A percentile compares a stretch with the other conserved stretches of the same genome.
These are phyloP conservation scores for Tolypocladium paradoxum DNA, from an alignment of 2,329 filamentous ascomycete genomes.

Conservation along the genomic window DNA sequence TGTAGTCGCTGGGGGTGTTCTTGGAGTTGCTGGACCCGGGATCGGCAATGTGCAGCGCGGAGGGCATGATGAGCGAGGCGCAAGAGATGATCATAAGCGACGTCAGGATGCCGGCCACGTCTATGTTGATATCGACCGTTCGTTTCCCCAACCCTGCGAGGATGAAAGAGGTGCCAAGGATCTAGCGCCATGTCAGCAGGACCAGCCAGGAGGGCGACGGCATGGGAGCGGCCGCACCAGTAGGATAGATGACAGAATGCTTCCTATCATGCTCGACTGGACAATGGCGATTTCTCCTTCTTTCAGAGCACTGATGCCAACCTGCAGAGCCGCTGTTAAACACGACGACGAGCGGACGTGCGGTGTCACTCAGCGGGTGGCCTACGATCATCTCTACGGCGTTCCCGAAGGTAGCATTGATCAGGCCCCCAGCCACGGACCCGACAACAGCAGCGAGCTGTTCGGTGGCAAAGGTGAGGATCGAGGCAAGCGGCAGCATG, in stretches of 20 bases:
- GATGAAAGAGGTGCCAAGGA: background rate
- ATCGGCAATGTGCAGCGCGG: too few species aligned
- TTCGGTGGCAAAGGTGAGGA: background rate
- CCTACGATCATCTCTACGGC: background rate
- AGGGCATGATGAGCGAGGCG: too few species aligned
- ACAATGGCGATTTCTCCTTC: constrained; percentile 5
- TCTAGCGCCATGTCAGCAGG: too few species aligned
- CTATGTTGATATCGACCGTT: background rate
- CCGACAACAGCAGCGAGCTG: background rate
- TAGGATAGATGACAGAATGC: constrained; percentile 6
- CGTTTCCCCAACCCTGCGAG: background rate
- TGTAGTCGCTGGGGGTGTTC: too few species aligned
- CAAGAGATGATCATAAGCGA: too few species aligned
- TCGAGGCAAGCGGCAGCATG: background rate
- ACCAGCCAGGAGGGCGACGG: too few species aligned
- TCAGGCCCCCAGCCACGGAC: background rate
- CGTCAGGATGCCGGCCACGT: too few species aligned
- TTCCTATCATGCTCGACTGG: constrained; percentile 9
- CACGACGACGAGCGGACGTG: background rate
- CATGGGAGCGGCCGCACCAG: too few species aligned
- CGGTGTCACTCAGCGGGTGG: too few species aligned
- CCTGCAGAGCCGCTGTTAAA: background rate
- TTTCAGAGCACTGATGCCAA: constrained; percentile 4
- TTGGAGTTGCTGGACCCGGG: too few species aligned
- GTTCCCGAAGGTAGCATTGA: background rate